Base-by-base conservation (phyloP, 352 stramenopile genomes). In the Hyaloperonospora arabidopsidis region DNA sequence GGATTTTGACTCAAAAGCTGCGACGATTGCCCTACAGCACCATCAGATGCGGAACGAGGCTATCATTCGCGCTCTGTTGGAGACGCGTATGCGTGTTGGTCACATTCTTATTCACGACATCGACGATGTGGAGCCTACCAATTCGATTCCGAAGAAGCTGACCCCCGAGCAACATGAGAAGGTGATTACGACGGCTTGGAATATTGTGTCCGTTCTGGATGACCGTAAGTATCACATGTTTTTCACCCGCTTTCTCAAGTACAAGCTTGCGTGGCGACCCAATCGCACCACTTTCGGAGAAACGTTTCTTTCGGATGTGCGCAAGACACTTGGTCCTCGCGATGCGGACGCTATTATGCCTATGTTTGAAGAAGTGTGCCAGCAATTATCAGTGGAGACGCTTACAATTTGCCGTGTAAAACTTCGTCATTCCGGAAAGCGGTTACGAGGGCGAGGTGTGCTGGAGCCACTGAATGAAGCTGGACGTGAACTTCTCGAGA, bases 191-290 rank as follows among this genome's bases (percentile, higher is more conserved):
- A 74, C 76, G 21, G 84, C 84, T 40, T 89, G 81, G 77, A 93
- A 93, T 61, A 87, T 93, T 43, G 81, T 89, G 21, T 86, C 77
- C 19, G 71, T 93, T 54, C 65, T 93, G 15, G 74, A 90, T 49
- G 81, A 93, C 55, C 79, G 79, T 41, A 73, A 87, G 70, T 92
- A 92, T 58, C 84, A 93, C 61, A 80, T 88, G 52, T 93, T 93
- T 59, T 93, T 89, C 61, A 85, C 72, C 40, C 84, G 84, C 25
- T 89, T 91, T 62, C 69, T 93, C 32, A 86, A 87, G 64, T 84
- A 93, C 70, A 93, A 93, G 58, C 73, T 93, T 45, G 81, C 81
- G 45, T 91, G 80, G 80, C 68, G 84, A 7, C 83, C 84, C 7
- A 90, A 85, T 59, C 79, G 79, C 45, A 38, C 75, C 10, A 89